phyloP scores from a whole-genome alignment of 352 stramenopile species.

The Pythium myriotylum region DNA sequence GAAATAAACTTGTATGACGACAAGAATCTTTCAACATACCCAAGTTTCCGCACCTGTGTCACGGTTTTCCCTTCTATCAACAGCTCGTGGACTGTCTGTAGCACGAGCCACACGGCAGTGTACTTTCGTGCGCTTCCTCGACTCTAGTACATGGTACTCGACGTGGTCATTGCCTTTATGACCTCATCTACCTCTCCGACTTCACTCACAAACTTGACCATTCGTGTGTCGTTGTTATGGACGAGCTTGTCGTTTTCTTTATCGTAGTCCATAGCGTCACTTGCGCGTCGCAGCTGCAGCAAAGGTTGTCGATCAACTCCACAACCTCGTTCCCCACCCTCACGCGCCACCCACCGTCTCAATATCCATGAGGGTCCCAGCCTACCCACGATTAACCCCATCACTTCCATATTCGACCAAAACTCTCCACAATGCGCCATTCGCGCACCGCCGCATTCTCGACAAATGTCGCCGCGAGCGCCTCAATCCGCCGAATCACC shows the following conservation, averaged over 20 bases:
- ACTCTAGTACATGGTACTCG: too few relatives aligned
- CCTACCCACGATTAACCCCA: slow-evolving; percentile 33
- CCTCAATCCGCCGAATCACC: slow-evolving; percentile 66
- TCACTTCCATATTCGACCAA: background rate
- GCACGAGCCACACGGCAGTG: slow-evolving; percentile 79
- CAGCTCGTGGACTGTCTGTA: slow-evolving; percentile 76
- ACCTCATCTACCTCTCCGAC: slow-evolving; percentile 1
- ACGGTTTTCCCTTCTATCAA: slow-evolving; percentile 78
- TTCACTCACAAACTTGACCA: slow-evolving; percentile 57
- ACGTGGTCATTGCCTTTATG: too few relatives aligned
- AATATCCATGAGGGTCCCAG: slow-evolving; percentile 50
- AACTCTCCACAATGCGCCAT: background rate
- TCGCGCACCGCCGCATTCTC: slow-evolving; percentile 23
- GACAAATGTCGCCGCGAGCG: slow-evolving; percentile 58
- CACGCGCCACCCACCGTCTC: slow-evolving; percentile 44
- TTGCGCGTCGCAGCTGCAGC: slow-evolving; percentile 56
- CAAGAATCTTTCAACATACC: too few relatives aligned
- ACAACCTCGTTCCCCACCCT: background rate
- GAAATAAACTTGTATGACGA: background rate
- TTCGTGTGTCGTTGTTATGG: slow-evolving; percentile 57
- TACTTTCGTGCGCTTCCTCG: slow-evolving; percentile 74
- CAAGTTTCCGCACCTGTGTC: slow-evolving; percentile 69
- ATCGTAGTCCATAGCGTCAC: slow-evolving; percentile 63
- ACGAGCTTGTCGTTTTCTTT: slow-evolving; percentile 47
- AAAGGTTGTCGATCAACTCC: background rate